Conservation (phyloP, 2,329 filamentous ascomycete genomes). For the Colletotrichum abscissum region DNA sequence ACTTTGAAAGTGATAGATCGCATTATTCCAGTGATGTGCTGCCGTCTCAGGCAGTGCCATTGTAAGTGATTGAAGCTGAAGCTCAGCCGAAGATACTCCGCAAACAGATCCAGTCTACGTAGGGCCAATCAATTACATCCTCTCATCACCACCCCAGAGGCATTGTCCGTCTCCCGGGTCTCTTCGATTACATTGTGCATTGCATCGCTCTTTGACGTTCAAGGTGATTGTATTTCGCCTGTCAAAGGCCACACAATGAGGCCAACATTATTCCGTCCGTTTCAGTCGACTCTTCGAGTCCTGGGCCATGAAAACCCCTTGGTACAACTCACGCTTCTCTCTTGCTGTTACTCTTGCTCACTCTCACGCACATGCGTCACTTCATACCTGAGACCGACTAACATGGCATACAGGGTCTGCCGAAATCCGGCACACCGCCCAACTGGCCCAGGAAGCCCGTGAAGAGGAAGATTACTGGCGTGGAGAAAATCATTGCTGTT, state of each 20-base stretch:
- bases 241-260: slow-evolving; percentile 47
- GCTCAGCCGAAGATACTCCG: slow-evolving; percentile 23
- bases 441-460: slow-evolving; percentile 80
- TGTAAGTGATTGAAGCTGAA: neutral
- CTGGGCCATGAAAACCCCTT: slow-evolving; percentile 86
- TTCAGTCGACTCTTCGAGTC: slow-evolving; percentile 45
- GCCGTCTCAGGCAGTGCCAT: neutral
- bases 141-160: neutral
- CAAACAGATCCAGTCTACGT: neutral
- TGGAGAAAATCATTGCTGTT: slow-evolving; percentile 94
- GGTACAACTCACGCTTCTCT: slow-evolving; percentile 58
- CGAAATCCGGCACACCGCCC: slow-evolving; percentile 73
- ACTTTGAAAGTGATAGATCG: neutral
- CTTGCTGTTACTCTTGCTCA: neutral
- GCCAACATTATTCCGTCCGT: slow-evolving; percentile 48
- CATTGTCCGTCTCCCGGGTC: neutral
- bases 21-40: neutral
- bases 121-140: slow-evolving; percentile 18
- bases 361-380: neutral
- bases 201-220: neutral
- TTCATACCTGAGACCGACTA: neutral
- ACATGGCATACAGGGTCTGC: slow-evolving; percentile 74
- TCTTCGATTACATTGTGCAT: neutral
- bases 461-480: slow-evolving; percentile 82
- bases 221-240: neutral